These are phyloP conservation scores for Elsinoe necatrix DNA, from an alignment of 2,329 filamentous ascomycete genomes.

Conservation along the genomic window DNA sequence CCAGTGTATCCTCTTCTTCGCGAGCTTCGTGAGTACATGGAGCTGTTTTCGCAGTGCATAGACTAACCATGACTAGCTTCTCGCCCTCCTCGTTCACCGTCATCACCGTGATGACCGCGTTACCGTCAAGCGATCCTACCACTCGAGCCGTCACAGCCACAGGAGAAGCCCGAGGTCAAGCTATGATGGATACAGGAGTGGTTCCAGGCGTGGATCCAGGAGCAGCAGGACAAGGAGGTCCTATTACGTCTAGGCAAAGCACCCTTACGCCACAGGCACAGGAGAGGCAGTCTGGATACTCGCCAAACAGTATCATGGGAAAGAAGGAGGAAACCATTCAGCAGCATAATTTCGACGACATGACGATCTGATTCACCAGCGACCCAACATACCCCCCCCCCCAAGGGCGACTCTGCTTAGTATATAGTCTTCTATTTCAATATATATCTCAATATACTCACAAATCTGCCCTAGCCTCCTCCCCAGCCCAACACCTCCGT, in stretches of 20 bases:
- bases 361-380: constrained; percentile 9
- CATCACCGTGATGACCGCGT: constrained; percentile 39
- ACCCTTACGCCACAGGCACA: neutral
- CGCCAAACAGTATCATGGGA: neutral
- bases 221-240: constrained; percentile 14
- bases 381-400: neutral
- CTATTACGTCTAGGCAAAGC: constrained; percentile 12
- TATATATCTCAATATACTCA: constrained; percentile 25
- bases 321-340: neutral
- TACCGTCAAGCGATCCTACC: constrained; percentile 46
- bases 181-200: constrained; percentile 23
- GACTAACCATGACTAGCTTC: constrained; percentile 28
- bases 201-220: constrained; percentile 17
- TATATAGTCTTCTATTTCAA: constrained; percentile 1
- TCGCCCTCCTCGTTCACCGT: constrained; percentile 54
- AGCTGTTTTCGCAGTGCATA: neutral
- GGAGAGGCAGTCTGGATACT: neutral
- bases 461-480: constrained; percentile 46
- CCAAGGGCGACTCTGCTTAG: neutral
- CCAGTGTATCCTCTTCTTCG: constrained; percentile 41
- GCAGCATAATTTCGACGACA: constrained; percentile 1
- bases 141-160: constrained; percentile 37
- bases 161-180: constrained; percentile 28
- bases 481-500: constrained; percentile 53
- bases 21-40: constrained; percentile 17